Conservation (phyloP, 495 filamentous ascomycete species). For the Polyplosphaeria fusca region DNA sequence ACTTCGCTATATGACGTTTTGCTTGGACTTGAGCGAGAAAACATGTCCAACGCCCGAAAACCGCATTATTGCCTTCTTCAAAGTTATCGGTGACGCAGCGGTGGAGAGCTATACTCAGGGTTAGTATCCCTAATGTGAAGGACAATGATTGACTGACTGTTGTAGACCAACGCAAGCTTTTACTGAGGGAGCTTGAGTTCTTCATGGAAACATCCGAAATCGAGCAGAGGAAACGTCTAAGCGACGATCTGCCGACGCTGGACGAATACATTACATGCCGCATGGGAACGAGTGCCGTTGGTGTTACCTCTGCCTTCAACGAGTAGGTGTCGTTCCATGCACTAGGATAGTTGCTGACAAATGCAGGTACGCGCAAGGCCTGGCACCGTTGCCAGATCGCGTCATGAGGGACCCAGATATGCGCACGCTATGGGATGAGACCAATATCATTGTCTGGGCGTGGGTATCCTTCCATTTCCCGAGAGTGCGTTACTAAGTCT, state of each 20-base stretch:
- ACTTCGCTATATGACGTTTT: slow-evolving; percentile 1
- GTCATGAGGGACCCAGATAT: slow-evolving; percentile 32
- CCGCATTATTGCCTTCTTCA: slow-evolving; percentile 8
- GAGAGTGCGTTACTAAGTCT: background rate
- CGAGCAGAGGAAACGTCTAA: slow-evolving; percentile 30
- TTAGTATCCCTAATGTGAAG: background rate
- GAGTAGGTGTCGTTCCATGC: slow-evolving; percentile 32
- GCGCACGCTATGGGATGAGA: slow-evolving; percentile 33
- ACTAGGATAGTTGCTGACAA: background rate
- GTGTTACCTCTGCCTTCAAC: slow-evolving; percentile 31
- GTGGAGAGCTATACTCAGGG: background rate
- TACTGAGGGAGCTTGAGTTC: slow-evolving; percentile 35
- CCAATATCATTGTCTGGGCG: slow-evolving; percentile 31
- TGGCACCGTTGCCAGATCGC: slow-evolving; percentile 3
- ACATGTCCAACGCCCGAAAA: slow-evolving; percentile 1
- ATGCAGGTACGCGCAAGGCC: slow-evolving; percentile 1
- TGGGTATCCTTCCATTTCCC: background rate
- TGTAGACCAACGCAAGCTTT: slow-evolving; percentile 21
- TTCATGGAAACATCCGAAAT: slow-evolving; percentile 39
- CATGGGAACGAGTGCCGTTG: slow-evolving; percentile 37
- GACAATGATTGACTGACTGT: background rate
- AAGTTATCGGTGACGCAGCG: slow-evolving; percentile 2
- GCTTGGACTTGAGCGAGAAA: slow-evolving; percentile 1
- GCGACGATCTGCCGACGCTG: slow-evolving; percentile 31
- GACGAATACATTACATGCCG: slow-evolving; percentile 37